Base-by-base conservation (phyloP, 495 filamentous ascomycete species). In the Corynascus novoguineensis region DNA sequence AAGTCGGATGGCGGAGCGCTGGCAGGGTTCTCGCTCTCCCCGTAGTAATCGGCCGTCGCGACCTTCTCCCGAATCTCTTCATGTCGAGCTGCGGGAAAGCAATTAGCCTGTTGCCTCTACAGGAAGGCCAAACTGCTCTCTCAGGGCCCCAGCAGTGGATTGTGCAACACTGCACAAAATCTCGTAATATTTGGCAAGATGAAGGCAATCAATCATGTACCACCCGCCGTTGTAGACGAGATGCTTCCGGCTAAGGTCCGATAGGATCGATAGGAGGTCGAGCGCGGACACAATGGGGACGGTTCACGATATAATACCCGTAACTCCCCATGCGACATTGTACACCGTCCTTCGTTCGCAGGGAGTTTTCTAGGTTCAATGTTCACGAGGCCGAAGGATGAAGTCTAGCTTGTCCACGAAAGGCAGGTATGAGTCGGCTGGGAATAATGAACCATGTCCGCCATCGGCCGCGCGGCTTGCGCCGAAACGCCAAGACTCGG, bases 121-220 rank as follows among this genome's bases (percentile, higher is more conserved):
- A 21, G 7, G 27, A 21, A 24, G 14, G 11, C 14, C 45, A 15
- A 28, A 17, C 4, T 9, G 45, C 15, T 6, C 14, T 17, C 8
- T 17, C 14, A 32, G 27, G 22, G 27, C 5, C 3, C 12, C 37
- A n/a, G 17, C 17, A 10, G 8, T 31, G 22, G 27, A 31, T 15
- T 50, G 47, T 35, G 47, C 47, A 50, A 50, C 28, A 31, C 8
- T 50, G 47, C 25, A 31, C 47, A 50, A 50, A n/a, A 17, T 35
- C 17, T 28, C 31, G 19, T 31, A 17, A 12, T 3, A 35, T 50
- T 22, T 35, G 17, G 47, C 29, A 34, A 35, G 47, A 35, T 34
- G 31, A 34, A 50, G 29, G 25, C 28, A 35, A 50, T 50, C 31
- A 50, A 50, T n/a, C 28, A 48, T 31, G 45, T 21, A 7, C n/a